Percentiles rank a stretch among this genome's conserved stretches.
These are phyloP conservation scores for Fusarium gaditjirri DNA, from an alignment of 2,329 filamentous ascomycete species.

Conservation along the genomic window DNA sequence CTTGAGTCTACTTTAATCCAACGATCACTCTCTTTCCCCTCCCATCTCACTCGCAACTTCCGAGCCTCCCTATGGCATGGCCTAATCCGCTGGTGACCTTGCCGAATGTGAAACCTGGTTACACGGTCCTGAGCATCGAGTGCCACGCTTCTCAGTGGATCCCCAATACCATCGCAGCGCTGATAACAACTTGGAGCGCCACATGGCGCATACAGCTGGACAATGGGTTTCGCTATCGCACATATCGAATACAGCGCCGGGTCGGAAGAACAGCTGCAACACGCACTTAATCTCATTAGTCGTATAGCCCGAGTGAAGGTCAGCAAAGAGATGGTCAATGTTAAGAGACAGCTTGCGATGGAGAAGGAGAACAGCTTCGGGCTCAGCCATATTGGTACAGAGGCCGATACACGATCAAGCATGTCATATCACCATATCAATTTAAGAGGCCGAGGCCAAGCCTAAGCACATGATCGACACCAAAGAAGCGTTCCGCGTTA, in stretches of 20 bases:
- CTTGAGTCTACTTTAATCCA: neutral
- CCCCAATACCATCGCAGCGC: neutral
- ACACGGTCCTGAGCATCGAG: rapidly evolving
- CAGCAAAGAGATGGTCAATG: rapidly evolving
- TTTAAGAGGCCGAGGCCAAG: neutral
- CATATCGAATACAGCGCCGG: neutral
- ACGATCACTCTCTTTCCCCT: neutral
- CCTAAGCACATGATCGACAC: too few relatives aligned
- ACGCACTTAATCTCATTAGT: rapidly evolving
- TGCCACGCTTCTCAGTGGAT: neutral
- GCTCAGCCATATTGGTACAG: neutral
- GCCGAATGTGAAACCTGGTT: neutral
- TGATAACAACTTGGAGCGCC: too few relatives aligned
- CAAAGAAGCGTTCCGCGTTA: neutral
- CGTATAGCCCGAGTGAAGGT: neutral
- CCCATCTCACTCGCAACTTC: neutral
- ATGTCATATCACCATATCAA: too few relatives aligned
- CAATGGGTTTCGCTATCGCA: neutral
- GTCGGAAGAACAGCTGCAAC: neutral
- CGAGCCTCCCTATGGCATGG: too few relatives aligned
- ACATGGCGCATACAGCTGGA: too few relatives aligned
- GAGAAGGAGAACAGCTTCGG: neutral
- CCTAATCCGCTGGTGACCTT: neutral
- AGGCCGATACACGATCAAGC: neutral
- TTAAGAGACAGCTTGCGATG: rapidly evolving